These are phyloP conservation scores for Fusarium decemcellulare DNA, from an alignment of 2,329 filamentous ascomycete genomes.

Conservation along the genomic window DNA sequence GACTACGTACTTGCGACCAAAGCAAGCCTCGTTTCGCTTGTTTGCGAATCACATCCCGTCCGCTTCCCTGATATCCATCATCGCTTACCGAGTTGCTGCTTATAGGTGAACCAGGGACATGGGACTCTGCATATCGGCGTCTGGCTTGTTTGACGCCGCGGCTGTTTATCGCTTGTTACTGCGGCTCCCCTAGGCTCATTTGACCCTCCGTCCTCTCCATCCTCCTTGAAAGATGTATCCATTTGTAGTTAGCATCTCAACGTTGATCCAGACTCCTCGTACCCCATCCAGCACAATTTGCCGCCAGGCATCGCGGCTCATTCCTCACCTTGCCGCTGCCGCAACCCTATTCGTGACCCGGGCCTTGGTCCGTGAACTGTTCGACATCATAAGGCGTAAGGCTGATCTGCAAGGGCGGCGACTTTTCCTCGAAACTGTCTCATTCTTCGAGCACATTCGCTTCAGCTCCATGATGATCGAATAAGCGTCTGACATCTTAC, in stretches of 20 bases:
- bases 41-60: slow-evolving; percentile 29
- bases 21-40: slow-evolving; percentile 14
- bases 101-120: slow-evolving; percentile 12
- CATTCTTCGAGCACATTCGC: slow-evolving; percentile 30
- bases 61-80: slow-evolving; percentile 12
- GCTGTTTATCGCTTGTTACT: slow-evolving; percentile 28
- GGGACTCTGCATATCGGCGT: slow-evolving; percentile 11
- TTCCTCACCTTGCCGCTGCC: slow-evolving; percentile 29
- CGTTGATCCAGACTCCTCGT: not conserved
- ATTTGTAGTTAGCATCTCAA: slow-evolving; percentile 37
- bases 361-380: slow-evolving; percentile 33
- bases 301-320: slow-evolving; percentile 28
- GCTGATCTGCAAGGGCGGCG: slow-evolving; percentile 39
- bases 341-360: slow-evolving; percentile 30
- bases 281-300: slow-evolving; percentile 12
- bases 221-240: slow-evolving; percentile 38
- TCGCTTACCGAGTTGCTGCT: slow-evolving; percentile 11
- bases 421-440: slow-evolving; percentile 25
- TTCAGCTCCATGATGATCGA: slow-evolving; percentile 27
- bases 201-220: slow-evolving; percentile 8
- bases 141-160: slow-evolving; percentile 24
- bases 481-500: slow-evolving; percentile 38
- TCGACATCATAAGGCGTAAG: slow-evolving; percentile 36
- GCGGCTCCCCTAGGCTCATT: slow-evolving; percentile 9
- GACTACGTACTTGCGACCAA: slow-evolving; percentile 16